Base-by-base conservation (phyloP, 371 early-diverging fungal species). In the Dinochytrium kinnereticum region DNA sequence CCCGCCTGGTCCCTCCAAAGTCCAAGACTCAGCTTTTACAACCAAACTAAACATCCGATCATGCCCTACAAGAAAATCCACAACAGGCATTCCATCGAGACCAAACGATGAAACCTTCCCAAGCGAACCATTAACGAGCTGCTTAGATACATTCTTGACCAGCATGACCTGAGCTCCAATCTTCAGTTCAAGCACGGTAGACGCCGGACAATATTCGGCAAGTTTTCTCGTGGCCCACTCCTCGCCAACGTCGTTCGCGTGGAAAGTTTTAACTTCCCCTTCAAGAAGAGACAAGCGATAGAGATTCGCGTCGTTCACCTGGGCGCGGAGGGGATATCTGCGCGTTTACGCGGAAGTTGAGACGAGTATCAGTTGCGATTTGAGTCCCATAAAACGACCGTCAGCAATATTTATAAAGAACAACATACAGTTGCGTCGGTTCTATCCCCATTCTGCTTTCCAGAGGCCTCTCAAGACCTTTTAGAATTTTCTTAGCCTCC, bases 71-170 rank as follows among this genome's bases (percentile, higher is more conserved):
- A 28, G 51, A 70, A 81, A 81, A 19, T 80, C 75, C 7, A 83
- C 80, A 24, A 79, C 66, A 0, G 81, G 74, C 1, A 17, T 38
- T 30, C 73, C 76, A 33, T 31, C 69, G 26, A 68, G 68, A 21
- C 68, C 55, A 61, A 86, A 81, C 31, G 78, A 82, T 38, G 74
- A 77, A 0, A 97, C 90, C 0, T 86, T 84, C 17, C 96, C 97
- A 65, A 93, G 78, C 5, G 90, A 89, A 33, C 97, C 97, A 76
- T 97, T 97, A 37, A 95, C 95, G 5, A 97, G 81, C 0, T 77
- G 80, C 3, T 69, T 68, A 0, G 83, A 85, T 73, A 91, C 72
- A 73, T 97, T 97, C 73, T 94, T 94, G 55, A 95, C 82, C 49
- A 97, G 84, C 95, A 96, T 95, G 49, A 82, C 82, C 71, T 96